phyloP scores from a whole-genome alignment of 257 asterid species.

The Euphrasia confusa region DNA sequence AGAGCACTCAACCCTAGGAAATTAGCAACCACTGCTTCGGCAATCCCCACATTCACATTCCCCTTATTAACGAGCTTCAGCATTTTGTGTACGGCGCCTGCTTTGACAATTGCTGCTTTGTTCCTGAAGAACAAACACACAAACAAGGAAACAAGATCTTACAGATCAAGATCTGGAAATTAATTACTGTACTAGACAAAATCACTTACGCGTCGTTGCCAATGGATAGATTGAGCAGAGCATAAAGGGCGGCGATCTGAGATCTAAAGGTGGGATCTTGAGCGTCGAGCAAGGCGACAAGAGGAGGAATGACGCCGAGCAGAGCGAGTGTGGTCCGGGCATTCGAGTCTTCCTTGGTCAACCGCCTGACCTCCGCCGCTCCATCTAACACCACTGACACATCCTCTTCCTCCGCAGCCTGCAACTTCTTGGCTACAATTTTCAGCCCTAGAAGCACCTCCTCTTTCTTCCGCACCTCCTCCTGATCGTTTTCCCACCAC shows the following conservation, averaged over 20 bases:
- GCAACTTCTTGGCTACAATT: conserved; percentile 40
- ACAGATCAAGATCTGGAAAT: conserved; percentile 8
- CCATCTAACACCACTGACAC: conserved; percentile 35
- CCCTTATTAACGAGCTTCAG: conserved; percentile 40
- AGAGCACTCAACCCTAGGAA: conserved; percentile 84
- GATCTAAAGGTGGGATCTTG: conserved; percentile 37
- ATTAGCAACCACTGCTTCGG: conserved; percentile 75
- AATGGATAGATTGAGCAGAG: conserved; percentile 73
- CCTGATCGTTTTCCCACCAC: conserved; percentile 52
- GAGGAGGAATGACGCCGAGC: conserved; percentile 88
- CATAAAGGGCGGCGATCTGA: conserved; percentile 75
- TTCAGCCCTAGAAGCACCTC: conserved; percentile 53
- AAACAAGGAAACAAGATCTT: conserved; percentile 3
- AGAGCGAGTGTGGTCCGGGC: conserved; percentile 71
- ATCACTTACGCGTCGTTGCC: conserved; percentile 54
- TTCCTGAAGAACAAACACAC: conserved; percentile 44
- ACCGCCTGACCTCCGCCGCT: conserved; percentile 68
- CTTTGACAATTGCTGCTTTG: conserved; percentile 81
- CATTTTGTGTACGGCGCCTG: conserved; percentile 85
- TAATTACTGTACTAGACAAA: neutral
- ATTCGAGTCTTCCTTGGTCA: conserved; percentile 53
- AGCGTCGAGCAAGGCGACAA: conserved; percentile 57
- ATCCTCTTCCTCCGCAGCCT: conserved; percentile 2
- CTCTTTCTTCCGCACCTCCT: conserved; percentile 50
- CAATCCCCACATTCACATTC: conserved; percentile 15